Base-by-base conservation (phyloP, 805 yeast species). In the Sugiyamaella americana region DNA sequence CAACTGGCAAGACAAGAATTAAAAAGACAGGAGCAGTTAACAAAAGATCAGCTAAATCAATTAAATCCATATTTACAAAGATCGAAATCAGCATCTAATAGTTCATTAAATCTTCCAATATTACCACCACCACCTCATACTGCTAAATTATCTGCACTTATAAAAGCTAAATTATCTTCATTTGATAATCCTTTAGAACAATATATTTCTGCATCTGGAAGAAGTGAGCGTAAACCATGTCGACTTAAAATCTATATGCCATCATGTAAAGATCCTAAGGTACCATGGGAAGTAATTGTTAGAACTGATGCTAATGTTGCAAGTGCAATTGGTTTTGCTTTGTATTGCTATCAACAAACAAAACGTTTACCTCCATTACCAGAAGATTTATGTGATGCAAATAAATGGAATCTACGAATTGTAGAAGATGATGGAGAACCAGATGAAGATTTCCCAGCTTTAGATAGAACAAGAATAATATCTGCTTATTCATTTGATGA, bases 341-440 rank as follows among this genome's bases (percentile, higher is more conserved):
- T 80, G n/a, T 63, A 63, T 32, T 57, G 58, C 8, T 61, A 64
- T 36, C 52, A 55, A n/a, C 61, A 57, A 34, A 52, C 49, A 35
- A 47, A 46, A 23, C 55, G 59, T 4, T 39, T 43, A 32, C 71
- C 66, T 3, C 44, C 52, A 36, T 58, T 58, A 24, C 32, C 54
- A 4, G 55, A 47, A 17, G 60, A 47, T 29, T 49, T 62, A 26
- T 57, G 63, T 43, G 77, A 83, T 50, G 84, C 89, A 0, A 82
- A 84, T 56, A 63, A 65, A 49, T 87, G 95, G 93, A 73, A 82
- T 45, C 59, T 91, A 29, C 84, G 84, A 48, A 71, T 91, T 19
- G 88, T 84, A 1, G 98, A 93, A 61, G 98, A 91, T 43, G 97
- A 89, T 60, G 96, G 94, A 43, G 82, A 85, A 34, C 88, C 87